Evolutionary conservation across 768 basidiomycete species (phyloP).

Genomic region (Termitomyces sp.): DNA sequence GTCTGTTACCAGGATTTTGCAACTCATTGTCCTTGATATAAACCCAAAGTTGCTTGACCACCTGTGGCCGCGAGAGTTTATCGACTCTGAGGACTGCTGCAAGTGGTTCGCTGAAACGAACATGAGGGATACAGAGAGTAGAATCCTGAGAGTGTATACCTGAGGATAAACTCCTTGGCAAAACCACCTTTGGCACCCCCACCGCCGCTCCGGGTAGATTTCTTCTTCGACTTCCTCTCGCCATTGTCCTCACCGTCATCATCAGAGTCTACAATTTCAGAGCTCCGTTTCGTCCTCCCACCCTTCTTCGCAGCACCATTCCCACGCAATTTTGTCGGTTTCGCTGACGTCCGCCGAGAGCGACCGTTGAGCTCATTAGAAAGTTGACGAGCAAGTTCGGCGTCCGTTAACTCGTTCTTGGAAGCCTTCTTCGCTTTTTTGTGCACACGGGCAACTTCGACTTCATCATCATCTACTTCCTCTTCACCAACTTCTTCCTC

Average conservation of each 20-base stretch:
- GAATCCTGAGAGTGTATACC: constrained; percentile 32
- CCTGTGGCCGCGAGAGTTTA: constrained; percentile 79
- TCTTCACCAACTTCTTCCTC: constrained; percentile 32
- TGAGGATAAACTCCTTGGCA: constrained; percentile 70
- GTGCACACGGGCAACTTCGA: constrained; percentile 27
- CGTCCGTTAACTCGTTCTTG: constrained; percentile 59
- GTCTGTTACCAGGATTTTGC: constrained; percentile 81
- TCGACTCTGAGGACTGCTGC: constrained; percentile 63
- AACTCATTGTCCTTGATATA: constrained; percentile 75
- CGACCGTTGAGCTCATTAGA: constrained; percentile 67
- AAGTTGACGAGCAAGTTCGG: constrained; percentile 64
- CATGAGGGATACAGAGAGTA: constrained; percentile 7
- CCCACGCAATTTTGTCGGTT: constrained; percentile 29
- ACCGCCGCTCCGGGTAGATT: constrained; percentile 36
- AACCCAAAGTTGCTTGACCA: constrained; percentile 87
- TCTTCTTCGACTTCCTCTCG: constrained; percentile 45
- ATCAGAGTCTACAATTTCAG: constrained; percentile 48
- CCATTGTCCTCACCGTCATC: constrained; percentile 42
- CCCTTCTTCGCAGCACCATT: constrained; percentile 39
- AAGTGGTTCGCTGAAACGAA: constrained; percentile 55
- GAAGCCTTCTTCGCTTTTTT: constrained; percentile 48
- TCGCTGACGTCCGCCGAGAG: constrained; percentile 41
- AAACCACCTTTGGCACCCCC: constrained; percentile 66
- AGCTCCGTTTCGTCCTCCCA: constrained; percentile 46
- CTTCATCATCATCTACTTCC: constrained; percentile 27